These are phyloP conservation scores for Podosphaera xanthii DNA, from an alignment of 2,329 filamentous ascomycete species.

Conservation along the genomic window DNA sequence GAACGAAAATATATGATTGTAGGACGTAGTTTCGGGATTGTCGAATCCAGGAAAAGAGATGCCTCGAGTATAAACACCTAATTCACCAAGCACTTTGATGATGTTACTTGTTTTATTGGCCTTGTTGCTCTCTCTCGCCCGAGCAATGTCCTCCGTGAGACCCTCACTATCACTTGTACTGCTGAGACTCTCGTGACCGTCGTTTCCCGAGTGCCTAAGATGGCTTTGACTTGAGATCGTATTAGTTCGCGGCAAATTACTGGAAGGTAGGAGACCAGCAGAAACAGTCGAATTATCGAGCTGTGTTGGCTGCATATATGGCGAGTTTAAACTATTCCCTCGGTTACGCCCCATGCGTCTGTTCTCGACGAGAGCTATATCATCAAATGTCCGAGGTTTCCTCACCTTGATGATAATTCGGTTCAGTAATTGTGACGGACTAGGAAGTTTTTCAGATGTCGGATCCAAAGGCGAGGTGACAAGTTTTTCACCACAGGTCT, in stretches of 20 bases:
- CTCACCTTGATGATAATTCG: constrained; percentile 91
- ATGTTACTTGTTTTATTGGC: constrained; percentile 61
- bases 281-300: constrained; percentile 33
- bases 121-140: constrained; percentile 30
- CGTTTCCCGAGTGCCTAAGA: constrained; percentile 10
- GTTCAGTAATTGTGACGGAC: constrained; percentile 64
- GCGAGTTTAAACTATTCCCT: constrained; percentile 56
- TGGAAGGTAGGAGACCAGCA: constrained; percentile 28
- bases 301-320: constrained; percentile 39
- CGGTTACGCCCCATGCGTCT: constrained; percentile 25
- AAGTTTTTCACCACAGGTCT: constrained; percentile 59
- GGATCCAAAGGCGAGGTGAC: constrained; percentile 52
- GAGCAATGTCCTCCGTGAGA: constrained; percentile 28
- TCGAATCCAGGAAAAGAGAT: constrained; percentile 72
- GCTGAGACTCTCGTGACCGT: constrained; percentile 26
- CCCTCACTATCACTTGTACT: constrained; percentile 65
- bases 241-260: constrained; percentile 18
- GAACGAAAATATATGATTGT: constrained; percentile 91
- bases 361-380: constrained; percentile 21
- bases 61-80: constrained; percentile 55
- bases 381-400: constrained; percentile 29
- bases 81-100: constrained; percentile 54
- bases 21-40: constrained; percentile 54
- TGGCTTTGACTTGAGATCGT: constrained; percentile 7
- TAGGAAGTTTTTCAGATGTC: constrained; percentile 47